phyloP scores from a whole-genome alignment of 2,329 filamentous ascomycete genomes.

The Arthrocladium fulminans region DNA sequence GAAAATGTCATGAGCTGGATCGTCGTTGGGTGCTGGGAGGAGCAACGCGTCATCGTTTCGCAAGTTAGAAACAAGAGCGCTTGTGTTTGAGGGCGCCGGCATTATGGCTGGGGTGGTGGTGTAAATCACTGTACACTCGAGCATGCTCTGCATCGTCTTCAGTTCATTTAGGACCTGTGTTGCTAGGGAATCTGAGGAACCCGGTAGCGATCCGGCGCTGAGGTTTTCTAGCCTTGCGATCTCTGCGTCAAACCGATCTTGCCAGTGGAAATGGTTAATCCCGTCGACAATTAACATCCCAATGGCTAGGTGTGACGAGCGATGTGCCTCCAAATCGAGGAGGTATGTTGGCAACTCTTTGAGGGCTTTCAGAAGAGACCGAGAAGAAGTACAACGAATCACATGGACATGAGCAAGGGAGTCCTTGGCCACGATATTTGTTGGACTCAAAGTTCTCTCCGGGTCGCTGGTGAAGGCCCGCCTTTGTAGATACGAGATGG shows the following conservation, averaged over 20 bases:
- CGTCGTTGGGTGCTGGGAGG: slow-evolving; percentile 6
- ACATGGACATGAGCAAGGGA: slow-evolving; percentile 50
- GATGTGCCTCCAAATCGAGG: slow-evolving; percentile 34
- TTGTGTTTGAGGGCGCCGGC: slow-evolving; percentile 1
- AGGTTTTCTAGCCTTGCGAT: slow-evolving; percentile 29
- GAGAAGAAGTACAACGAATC: slow-evolving; percentile 46
- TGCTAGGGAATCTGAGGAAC: background rate
- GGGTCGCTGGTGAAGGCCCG: slow-evolving; percentile 5
- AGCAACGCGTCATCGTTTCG: slow-evolving; percentile 10
- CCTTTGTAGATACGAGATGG: slow-evolving; percentile 27
- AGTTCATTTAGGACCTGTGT: slow-evolving; percentile 20
- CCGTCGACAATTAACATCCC: slow-evolving; percentile 48
- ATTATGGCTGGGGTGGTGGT: slow-evolving; percentile 23
- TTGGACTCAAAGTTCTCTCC: background rate
- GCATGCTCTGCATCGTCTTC: slow-evolving; percentile 29
- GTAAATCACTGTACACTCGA: slow-evolving; percentile 34
- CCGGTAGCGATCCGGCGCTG: slow-evolving; percentile 1
- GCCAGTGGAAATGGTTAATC: slow-evolving; percentile 48
- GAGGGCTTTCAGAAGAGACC: slow-evolving; percentile 43
- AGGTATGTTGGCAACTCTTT: slow-evolving; percentile 42
- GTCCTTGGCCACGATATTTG: slow-evolving; percentile 14
- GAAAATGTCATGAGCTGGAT: background rate
- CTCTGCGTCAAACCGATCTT: slow-evolving; percentile 39
- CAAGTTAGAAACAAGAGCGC: slow-evolving; percentile 6
- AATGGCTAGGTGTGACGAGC: slow-evolving; percentile 39